Evolutionary conservation across 2,329 filamentous ascomycete species (phyloP), one percentile per base, ranked within the genome.

Genomic region (Xylaria hypoxylon): DNA sequence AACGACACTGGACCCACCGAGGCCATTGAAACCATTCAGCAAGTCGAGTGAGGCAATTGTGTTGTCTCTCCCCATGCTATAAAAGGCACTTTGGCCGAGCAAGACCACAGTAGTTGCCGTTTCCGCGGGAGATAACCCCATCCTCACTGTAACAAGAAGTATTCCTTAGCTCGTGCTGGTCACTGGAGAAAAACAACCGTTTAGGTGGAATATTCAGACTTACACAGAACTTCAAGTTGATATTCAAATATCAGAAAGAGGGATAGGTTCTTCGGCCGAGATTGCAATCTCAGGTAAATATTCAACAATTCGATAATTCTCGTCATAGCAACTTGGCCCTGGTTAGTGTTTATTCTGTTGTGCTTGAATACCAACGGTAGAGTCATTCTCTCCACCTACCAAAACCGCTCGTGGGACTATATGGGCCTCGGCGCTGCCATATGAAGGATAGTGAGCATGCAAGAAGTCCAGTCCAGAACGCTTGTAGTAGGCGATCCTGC

Each of bases 11-110:
- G 5, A 67, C 5, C 55, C 64, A 22, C 22, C 19, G 26, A 67
- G 42, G 51, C 64, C 60, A 44, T 67, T 67, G 24, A 64, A 67
- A 19, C 64, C 64, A 51, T 67, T 67, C 13, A 44, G 40, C 47
- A 67, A 52, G 50, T 67, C 64, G 8, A 67, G 17, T 8, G 64
- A 59, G n/a, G 53, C 50, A 44, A 67, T 40, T 6, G 64, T 55
- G 50, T 67, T 63, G 26, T 44, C 57, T 26, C 55, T 48, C 11
- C 64, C 64, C 17, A 22, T 55, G 22, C 31, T 40, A 40, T 60
- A 64, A 35, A 67, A 67, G 17, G 64, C 59, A 44, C 59, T 60
- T 45, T 67, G 64, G 31, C 44, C 55, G 19, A 67, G 56, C 7
- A 67, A 33, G n/a, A 67, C 26, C 13, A 51, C 19, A 4, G 64